These are phyloP conservation scores for Pythium folliculosum DNA, from an alignment of 352 stramenopile genomes.

Conservation along the genomic window DNA sequence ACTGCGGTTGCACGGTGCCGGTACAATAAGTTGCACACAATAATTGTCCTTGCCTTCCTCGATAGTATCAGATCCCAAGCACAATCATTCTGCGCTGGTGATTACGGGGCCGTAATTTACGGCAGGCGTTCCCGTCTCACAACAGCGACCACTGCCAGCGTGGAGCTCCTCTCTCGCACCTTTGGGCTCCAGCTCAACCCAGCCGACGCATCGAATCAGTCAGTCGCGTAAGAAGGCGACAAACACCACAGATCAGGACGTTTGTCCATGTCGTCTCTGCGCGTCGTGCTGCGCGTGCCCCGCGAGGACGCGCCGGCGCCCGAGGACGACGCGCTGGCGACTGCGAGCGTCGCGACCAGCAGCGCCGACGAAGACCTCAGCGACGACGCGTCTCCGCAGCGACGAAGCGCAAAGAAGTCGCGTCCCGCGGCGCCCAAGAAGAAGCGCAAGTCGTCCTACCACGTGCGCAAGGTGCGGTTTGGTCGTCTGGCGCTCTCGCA, in stretches of 20 bases:
- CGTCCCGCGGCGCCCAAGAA: neutral
- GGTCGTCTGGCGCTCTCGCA: too few relatives aligned
- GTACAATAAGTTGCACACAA: too few relatives aligned
- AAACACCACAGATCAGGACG: too few relatives aligned
- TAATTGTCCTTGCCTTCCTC: too few relatives aligned
- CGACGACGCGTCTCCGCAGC: neutral
- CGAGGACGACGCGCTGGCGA: neutral
- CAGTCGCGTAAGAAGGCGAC: too few relatives aligned
- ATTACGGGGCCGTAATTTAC: neutral
- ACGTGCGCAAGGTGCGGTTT: constrained; percentile 4
- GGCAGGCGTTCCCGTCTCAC: too few relatives aligned
- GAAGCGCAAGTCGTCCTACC: constrained; percentile 14
- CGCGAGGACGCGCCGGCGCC: neutral
- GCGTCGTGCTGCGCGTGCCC: constrained; percentile 2
- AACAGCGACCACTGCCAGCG: too few relatives aligned
- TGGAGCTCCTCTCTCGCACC: neutral
- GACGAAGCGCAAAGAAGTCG: neutral
- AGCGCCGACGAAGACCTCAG: constrained; percentile 4
- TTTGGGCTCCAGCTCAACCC: too few relatives aligned
- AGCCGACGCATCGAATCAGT: too few relatives aligned
- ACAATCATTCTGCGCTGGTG: neutral
- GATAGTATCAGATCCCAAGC: too few relatives aligned
- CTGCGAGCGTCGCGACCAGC: neutral
- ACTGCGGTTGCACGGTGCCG: too few relatives aligned
- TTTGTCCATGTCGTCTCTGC: neutral